Conservation (phyloP, 371 early-diverging fungal genomes). For the Mucor circinelloides region DNA sequence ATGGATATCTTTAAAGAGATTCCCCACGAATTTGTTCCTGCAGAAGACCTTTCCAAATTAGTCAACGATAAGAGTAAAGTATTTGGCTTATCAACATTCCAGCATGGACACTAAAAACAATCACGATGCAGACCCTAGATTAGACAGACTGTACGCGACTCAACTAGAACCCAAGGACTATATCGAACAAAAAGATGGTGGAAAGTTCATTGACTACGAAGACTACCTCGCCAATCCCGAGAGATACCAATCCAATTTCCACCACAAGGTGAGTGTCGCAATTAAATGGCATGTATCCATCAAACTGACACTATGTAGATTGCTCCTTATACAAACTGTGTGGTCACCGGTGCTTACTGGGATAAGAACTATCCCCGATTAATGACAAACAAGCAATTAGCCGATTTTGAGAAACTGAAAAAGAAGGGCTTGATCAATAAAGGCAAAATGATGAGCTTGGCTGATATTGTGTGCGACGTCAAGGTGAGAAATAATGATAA, state of each 20-base stretch:
- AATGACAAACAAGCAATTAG: slow-evolving; percentile 79
- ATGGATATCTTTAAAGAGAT: slow-evolving; percentile 87
- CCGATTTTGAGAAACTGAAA: slow-evolving; percentile 63
- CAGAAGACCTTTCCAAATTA: slow-evolving; percentile 77
- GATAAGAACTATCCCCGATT: slow-evolving; percentile 86
- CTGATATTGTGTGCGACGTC: slow-evolving; percentile 96
- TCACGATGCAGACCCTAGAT: slow-evolving; percentile 47
- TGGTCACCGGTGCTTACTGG: slow-evolving; percentile 98
- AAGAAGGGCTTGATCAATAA: slow-evolving; percentile 49
- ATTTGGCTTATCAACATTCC: not conserved
- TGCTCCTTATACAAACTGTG: slow-evolving; percentile 87
- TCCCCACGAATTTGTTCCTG: slow-evolving; percentile 90
- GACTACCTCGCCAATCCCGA: slow-evolving; percentile 86
- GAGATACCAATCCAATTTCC: slow-evolving; percentile 82
- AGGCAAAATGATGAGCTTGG: slow-evolving; percentile 80
- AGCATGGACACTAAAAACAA: not conserved
- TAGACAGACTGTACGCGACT: slow-evolving; percentile 77
- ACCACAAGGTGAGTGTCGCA: slow-evolving; percentile 59
- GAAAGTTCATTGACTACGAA: slow-evolving; percentile 50
- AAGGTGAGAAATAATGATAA: slow-evolving; percentile 56
- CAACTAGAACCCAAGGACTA: slow-evolving; percentile 84
- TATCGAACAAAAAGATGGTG: slow-evolving; percentile 70
- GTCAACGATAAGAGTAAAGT: slow-evolving; percentile 65
- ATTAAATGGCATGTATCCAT: no score
- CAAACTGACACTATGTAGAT: slow-evolving; percentile 46